phyloP scores from a whole-genome alignment of 352 stramenopile genomes.

The Globisporangium spiculum region DNA sequence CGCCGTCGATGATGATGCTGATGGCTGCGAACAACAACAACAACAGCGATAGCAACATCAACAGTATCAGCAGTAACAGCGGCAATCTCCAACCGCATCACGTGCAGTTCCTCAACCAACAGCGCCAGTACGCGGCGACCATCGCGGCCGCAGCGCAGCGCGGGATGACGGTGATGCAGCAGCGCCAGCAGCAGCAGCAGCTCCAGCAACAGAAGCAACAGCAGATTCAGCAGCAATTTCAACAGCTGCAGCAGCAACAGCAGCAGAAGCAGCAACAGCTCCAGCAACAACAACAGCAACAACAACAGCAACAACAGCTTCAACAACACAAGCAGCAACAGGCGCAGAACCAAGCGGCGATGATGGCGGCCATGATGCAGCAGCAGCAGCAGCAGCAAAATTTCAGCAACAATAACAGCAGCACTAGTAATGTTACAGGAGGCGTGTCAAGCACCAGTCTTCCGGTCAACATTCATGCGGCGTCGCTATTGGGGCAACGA shows the following conservation, averaged over 20 bases:
- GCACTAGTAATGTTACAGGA: constrained; percentile 18
- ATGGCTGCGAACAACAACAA: constrained; percentile 9
- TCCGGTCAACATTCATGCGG: constrained; percentile 7
- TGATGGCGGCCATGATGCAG: constrained; percentile 10
- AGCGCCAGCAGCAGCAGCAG: constrained; percentile 6
- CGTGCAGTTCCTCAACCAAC: constrained; percentile 35
- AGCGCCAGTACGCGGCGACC: constrained; percentile 24
- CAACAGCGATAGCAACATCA: neutral
- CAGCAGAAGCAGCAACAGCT: constrained; percentile 6
- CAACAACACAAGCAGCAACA: constrained; percentile 10
- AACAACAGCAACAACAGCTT: constrained; percentile 10
- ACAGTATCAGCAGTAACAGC: neutral
- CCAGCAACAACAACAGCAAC: constrained; percentile 16
- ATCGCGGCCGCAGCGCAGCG: constrained; percentile 24
- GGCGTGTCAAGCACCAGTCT: neutral
- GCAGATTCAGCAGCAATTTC: neutral
- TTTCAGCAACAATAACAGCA: neutral
- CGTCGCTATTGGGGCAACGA: constrained; percentile 4
- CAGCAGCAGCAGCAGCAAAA: constrained; percentile 6
- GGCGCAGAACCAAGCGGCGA: neutral
- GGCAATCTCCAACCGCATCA: constrained; percentile 21
- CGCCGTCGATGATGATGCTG: constrained; percentile 27
- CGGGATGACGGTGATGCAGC: constrained; percentile 6
- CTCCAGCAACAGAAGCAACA: neutral
- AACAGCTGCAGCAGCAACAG: constrained; percentile 3